Conservation (phyloP, 208 protist genomes). For the Trypanosoma conorhini region DNA sequence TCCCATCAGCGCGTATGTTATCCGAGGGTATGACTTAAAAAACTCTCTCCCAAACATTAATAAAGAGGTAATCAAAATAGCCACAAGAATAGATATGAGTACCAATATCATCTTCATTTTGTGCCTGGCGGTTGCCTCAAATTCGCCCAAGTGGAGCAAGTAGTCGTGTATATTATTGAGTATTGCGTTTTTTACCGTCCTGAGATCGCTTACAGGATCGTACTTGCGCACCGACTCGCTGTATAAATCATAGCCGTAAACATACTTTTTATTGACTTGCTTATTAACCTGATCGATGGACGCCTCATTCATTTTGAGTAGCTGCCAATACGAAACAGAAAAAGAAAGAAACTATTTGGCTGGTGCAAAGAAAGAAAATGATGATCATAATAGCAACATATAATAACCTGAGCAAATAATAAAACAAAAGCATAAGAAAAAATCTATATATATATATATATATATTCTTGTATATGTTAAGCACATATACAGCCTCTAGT, state of each 20-base stretch:
- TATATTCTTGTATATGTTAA: conserved; percentile 20
- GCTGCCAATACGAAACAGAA: conserved; percentile 14
- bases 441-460: conserved; percentile 23
- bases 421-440: background rate
- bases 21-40: conserved; percentile 8
- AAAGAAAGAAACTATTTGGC: conserved; percentile 16
- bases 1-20: conserved; percentile 1
- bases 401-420: background rate
- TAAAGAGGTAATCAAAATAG: background rate
- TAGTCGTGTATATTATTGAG: conserved; percentile 31
- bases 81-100: conserved; percentile 1
- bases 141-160: conserved; percentile 19
- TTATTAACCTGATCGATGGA: conserved; percentile 16
- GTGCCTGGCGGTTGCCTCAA: background rate
- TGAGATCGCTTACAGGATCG: conserved; percentile 41
- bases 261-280: conserved; percentile 20
- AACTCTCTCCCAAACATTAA: conserved; percentile 14
- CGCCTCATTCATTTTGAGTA: conserved; percentile 4
- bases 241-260: conserved; percentile 72
- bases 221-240: conserved; percentile 70
- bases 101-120: background rate
- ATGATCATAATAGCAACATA: conserved; percentile 9
- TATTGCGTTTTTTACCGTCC: conserved; percentile 32
- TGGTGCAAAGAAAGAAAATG: conserved; percentile 6
- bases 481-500: conserved; percentile 5